These are phyloP conservation scores for Pyrus pyrifolia DNA, from an alignment of 306 rosid genomes.

Conservation along the genomic window DNA sequence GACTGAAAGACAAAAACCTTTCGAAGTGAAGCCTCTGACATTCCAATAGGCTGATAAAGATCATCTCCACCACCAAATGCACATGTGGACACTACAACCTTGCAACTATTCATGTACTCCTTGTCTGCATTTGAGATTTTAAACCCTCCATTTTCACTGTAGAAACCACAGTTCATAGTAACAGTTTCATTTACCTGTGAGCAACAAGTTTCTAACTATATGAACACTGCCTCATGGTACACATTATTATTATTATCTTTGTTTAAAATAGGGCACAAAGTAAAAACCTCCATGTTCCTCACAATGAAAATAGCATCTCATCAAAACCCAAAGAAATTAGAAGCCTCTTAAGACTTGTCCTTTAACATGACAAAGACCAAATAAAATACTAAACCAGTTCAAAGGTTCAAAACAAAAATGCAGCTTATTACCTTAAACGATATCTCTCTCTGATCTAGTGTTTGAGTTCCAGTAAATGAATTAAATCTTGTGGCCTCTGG, in stretches of 20 bases:
- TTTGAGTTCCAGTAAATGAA: constrained; percentile 86
- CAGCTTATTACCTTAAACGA: constrained; percentile 68
- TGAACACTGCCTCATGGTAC: neutral
- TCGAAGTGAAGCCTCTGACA: constrained; percentile 61
- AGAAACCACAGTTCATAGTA: constrained; percentile 82
- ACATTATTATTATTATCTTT: neutral
- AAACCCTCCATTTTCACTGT: constrained; percentile 67
- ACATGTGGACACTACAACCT: constrained; percentile 83
- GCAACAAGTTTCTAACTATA: constrained; percentile 11
- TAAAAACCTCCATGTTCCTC: neutral
- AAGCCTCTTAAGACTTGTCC: neutral
- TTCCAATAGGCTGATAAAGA: constrained; percentile 96
- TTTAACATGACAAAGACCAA: constrained; percentile 1
- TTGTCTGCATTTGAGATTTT: constrained; percentile 64
- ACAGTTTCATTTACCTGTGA: constrained; percentile 57
- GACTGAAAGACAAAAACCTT: constrained; percentile 45
- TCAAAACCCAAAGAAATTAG: neutral
- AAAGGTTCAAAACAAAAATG: constrained; percentile 13
- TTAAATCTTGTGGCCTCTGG: constrained; percentile 50
- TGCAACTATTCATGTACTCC: constrained; percentile 58
- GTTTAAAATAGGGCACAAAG: neutral
- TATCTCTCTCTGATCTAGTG: constrained; percentile 55
- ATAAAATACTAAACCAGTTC: constrained; percentile 3
- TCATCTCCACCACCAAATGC: constrained; percentile 99
- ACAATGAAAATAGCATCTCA: neutral